Percentiles rank a stretch among this genome's conserved stretches.
Evolutionary conservation across 805 yeast genomes (phyloP).

Genomic region (Kodamaea hsintzibuensis): DNA sequence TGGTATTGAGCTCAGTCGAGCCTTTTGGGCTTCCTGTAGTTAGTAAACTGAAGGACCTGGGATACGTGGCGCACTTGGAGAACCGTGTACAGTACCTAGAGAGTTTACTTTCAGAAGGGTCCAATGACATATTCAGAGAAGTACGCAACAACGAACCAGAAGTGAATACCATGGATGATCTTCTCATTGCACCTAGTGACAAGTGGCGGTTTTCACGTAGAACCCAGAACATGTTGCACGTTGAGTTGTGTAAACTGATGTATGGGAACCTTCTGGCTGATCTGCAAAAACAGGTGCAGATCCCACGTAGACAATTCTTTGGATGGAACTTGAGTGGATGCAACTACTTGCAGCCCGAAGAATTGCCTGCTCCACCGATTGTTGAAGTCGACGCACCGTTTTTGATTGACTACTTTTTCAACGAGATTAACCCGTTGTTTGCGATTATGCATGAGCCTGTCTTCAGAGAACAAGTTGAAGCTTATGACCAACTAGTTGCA

Average conservation of each 20-base stretch:
- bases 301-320: conserved; percentile 61
- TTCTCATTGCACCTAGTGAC: conserved; percentile 29
- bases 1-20: conserved; percentile 12
- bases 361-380: conserved; percentile 35
- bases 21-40: conserved; percentile 22
- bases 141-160: conserved; percentile 22
- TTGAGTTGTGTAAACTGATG: conserved; percentile 37
- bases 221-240: conserved; percentile 44
- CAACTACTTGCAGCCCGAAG: conserved; percentile 42
- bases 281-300: conserved; percentile 31
- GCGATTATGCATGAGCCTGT: conserved; percentile 54
- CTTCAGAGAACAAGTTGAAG: conserved; percentile 49
- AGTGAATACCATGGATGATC: conserved; percentile 14
- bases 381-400: conserved; percentile 15
- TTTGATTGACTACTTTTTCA: conserved; percentile 44
- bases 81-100: conserved; percentile 44
- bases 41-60: conserved; percentile 13
- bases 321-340: conserved; percentile 70
- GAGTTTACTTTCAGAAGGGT: conserved; percentile 21
- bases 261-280: conserved; percentile 34
- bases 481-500: conserved; percentile 16
- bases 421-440: conserved; percentile 52
- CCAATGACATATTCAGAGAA: conserved; percentile 13
- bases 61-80: conserved; percentile 38
- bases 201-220: conserved; percentile 52